Evolutionary conservation across 1,284 basidiomycete genomes (phyloP), one percentile per base, ranked within the genome.

Genomic region (Anthracocystis walkeri): DNA sequence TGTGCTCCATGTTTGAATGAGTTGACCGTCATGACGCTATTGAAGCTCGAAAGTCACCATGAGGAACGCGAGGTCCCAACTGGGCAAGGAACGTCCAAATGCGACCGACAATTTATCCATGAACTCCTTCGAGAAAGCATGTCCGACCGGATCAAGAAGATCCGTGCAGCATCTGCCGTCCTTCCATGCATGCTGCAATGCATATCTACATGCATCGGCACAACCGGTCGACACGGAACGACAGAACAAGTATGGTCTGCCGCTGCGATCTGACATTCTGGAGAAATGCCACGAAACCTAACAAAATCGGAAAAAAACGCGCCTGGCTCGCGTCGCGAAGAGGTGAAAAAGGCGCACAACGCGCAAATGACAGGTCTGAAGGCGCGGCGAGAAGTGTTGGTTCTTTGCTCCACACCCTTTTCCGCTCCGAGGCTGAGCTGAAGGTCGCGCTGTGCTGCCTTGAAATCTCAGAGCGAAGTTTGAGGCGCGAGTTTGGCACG

Each of bases 281-380:
- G 3, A n/a, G 41, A 33, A 33, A 42, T 42, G 16, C 16, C 11
- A 42, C 11, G 4, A 7, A 23, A 46, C 21, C 21, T 46, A 46
- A 46, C 44, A 46, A n/a, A 8, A 5, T 18, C 16, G 41, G 10
- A 20, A 31, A 40, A 52, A 40, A 6, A 52, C 35, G 35, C 35
- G 50, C 21, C 23, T 10, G 18, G 35, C 50, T 52, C 50, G 50
- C 50, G 50, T 52, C 50, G 50, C 50, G 50, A 52, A 51, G 11
- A 21, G 27, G 31, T 7, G 10, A 7, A 14, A 21, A 25, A 27
- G 11, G 12, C 23, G 45, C n/a, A 11, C 29, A 21, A 33, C 49
- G 49, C 49, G 49, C 49, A 50, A 35, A 50, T 35, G 44, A 45
- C 44, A 23, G 44, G 16, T 38, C 25, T 3, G 11, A 6, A 45